A percentile compares a stretch with the other conserved stretches of the same genome.
These are phyloP conservation scores for Capronia americana DNA, from an alignment of 2,329 filamentous ascomycete genomes.

Conservation along the genomic window DNA sequence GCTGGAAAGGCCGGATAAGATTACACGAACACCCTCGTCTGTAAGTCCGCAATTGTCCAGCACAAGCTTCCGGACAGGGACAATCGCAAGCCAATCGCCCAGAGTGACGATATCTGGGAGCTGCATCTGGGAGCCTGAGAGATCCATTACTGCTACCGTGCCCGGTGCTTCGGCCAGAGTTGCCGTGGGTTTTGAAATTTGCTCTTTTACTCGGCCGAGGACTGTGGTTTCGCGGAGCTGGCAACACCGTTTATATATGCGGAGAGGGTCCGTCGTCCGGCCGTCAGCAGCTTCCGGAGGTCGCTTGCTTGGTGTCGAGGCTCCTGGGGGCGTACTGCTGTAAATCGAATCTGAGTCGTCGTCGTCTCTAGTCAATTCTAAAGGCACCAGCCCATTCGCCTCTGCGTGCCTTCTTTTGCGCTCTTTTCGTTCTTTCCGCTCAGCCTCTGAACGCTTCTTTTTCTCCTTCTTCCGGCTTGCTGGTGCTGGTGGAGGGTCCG, in stretches of 20 bases:
- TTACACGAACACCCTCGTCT: constrained; percentile 84
- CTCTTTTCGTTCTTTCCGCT: constrained; percentile 89
- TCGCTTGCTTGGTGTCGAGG: constrained; percentile 43
- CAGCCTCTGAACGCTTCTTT: constrained; percentile 92
- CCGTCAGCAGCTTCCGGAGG: constrained; percentile 67
- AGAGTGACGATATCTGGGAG: constrained; percentile 83
- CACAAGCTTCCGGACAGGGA: constrained; percentile 84
- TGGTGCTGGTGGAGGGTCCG: constrained; percentile 50
- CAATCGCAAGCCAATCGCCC: constrained; percentile 91
- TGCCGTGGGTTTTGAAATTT: constrained; percentile 75
- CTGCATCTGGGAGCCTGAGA: constrained; percentile 84
- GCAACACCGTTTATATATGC: constrained; percentile 93
- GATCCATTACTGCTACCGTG: constrained; percentile 80
- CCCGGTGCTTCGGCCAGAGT: constrained; percentile 69
- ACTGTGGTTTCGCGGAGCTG: constrained; percentile 92
- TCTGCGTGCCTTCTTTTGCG: constrained; percentile 84
- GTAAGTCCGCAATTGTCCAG: constrained; percentile 86
- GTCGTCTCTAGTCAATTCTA: constrained; percentile 77
- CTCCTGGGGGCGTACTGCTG: constrained; percentile 41
- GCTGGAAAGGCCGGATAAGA: constrained; percentile 83
- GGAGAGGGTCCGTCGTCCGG: constrained; percentile 87
- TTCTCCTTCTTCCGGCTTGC: constrained; percentile 84
- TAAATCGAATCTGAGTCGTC: constrained; percentile 62
- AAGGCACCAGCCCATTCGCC: constrained; percentile 82
- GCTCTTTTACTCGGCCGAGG: constrained; percentile 87